These are phyloP conservation scores for barley (Hordeum vulgare) DNA, from an alignment of 176 grass and related monocot species.

Conservation along the genomic window MorexV3_pseudomolecules_assembly NC_058519.1:73443885-73444384, in stretches of 20 bases:
- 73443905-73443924: conserved; percentile 67
- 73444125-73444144: conserved; percentile 70
- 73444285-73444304: conserved; percentile 41
- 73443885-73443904: conserved; percentile 64
- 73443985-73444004: conserved; percentile 49
- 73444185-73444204: conserved; percentile 40
- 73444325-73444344: conserved; percentile 81
- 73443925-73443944: conserved; percentile 70
- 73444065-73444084: conserved; percentile 95
- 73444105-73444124: conserved; percentile 45
- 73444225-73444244: conserved; percentile 70
- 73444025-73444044: conserved; percentile 95
- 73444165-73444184: conserved; percentile 70
- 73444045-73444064: conserved; percentile 39
- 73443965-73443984: conserved; percentile 57
- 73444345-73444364: conserved; percentile 52
- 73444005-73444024: conserved; percentile 33
- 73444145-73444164: conserved; percentile 59
- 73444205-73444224: conserved; percentile 52
- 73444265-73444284: conserved; percentile 32
- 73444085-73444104: conserved; percentile 54
- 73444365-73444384: conserved; percentile 69
- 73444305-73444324: conserved; percentile 96
- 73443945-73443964: conserved; percentile 49
- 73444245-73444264: conserved; percentile 49